These are phyloP conservation scores for Massariosphaeria phaeospora DNA, from an alignment of 495 filamentous ascomycete genomes.

Conservation along the genomic window DNA sequence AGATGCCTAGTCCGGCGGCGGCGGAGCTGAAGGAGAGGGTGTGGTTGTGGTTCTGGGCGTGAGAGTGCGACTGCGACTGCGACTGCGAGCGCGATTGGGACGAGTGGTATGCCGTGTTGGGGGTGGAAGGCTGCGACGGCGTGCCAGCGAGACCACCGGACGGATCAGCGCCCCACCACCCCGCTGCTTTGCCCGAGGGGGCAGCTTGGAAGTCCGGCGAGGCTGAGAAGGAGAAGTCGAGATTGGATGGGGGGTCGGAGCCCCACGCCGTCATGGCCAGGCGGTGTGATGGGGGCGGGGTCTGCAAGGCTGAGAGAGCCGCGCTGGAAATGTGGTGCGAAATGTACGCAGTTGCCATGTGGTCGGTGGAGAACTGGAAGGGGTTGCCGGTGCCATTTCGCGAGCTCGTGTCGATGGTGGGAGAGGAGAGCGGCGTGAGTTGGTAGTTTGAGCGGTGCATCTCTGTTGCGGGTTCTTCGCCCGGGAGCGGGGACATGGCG, in stretches of 20 bases:
- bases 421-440: constrained; percentile 29
- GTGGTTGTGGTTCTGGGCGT: background rate
- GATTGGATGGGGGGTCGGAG: constrained; percentile 14
- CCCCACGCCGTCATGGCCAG: constrained; percentile 28
- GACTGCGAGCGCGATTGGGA: constrained; percentile 1
- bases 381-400: constrained; percentile 10
- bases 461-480: constrained; percentile 3
- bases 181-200: constrained; percentile 4
- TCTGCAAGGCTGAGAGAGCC: constrained; percentile 35
- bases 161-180: constrained; percentile 6
- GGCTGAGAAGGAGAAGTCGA: constrained; percentile 32
- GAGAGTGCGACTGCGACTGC: constrained; percentile 10
- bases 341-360: constrained; percentile 17
- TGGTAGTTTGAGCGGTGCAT: constrained; percentile 23
- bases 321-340: constrained; percentile 13
- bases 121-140: constrained; percentile 6
- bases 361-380: constrained; percentile 22
- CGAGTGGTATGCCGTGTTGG: background rate
- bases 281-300: constrained; percentile 23
- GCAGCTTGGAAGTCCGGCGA: constrained; percentile 25
- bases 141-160: background rate
- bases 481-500: constrained; percentile 12
- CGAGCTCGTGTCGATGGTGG: constrained; percentile 19
- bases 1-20: constrained; percentile 23
- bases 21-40: constrained; percentile 1